Evolutionary conservation across 257 asterid species (phyloP).

Genomic region (Petrea volubilis): DNA sequence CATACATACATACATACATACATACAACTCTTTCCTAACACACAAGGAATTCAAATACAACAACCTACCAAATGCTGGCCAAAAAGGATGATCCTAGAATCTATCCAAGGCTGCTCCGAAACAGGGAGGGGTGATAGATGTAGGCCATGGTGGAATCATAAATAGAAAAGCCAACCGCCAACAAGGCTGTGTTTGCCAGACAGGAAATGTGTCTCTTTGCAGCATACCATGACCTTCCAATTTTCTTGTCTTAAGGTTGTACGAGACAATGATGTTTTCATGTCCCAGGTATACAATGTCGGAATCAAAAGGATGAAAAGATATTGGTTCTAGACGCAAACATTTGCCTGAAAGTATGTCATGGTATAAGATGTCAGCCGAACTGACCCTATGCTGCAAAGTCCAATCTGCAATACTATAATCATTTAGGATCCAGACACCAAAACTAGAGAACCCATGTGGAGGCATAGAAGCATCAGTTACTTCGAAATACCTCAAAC

Average conservation of each 20-base stretch:
- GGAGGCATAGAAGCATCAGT: background rate
- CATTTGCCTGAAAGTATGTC: background rate
- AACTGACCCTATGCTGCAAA: background rate
- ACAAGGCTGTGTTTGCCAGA: background rate
- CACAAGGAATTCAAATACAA: too few relatives aligned
- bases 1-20: too few relatives aligned
- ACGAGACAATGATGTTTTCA: background rate
- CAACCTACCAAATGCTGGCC: too few relatives aligned
- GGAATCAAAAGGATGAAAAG: background rate
- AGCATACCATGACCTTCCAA: background rate
- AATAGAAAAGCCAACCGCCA: background rate
- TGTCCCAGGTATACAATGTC: background rate
- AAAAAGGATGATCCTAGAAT: too few relatives aligned
- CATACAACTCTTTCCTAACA: too few relatives aligned
- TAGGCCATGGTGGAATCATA: background rate
- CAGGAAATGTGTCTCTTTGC: background rate
- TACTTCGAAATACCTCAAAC: background rate
- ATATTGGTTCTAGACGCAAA: background rate
- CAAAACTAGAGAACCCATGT: background rate
- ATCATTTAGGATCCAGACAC: background rate
- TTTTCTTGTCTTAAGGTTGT: background rate
- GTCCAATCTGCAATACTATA: background rate
- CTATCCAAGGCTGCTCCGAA: background rate
- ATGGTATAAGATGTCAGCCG: background rate
- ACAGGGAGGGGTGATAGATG: background rate